These are phyloP conservation scores for Isabelozyma gotoi DNA, from an alignment of 805 yeast genomes.

Conservation along the genomic window DNA sequence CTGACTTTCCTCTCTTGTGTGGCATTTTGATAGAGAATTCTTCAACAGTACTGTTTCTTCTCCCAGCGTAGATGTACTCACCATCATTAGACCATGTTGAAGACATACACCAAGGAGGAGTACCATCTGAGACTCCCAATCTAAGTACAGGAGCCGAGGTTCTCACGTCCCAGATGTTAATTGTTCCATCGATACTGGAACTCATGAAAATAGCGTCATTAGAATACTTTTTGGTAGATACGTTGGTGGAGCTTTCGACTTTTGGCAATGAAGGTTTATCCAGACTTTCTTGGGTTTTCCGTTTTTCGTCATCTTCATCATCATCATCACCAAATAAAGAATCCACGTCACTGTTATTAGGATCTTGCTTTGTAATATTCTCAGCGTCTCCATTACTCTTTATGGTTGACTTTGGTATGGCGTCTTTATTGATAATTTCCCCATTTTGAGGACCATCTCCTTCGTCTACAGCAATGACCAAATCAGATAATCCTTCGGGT, in stretches of 20 bases:
- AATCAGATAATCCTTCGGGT: constrained; percentile 53
- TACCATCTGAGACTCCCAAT: constrained; percentile 55
- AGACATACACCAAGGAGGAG: constrained; percentile 94
- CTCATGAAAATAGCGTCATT: constrained; percentile 63
- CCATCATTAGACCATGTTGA: constrained; percentile 90
- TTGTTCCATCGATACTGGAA: constrained; percentile 78
- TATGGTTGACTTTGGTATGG: neutral
- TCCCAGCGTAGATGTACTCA: constrained; percentile 73
- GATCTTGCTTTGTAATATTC: constrained; percentile 6
- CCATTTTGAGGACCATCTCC: constrained; percentile 10
- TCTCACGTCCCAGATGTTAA: constrained; percentile 83
- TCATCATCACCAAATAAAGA: constrained; percentile 50
- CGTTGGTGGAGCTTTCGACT: constrained; percentile 9
- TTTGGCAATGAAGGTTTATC: constrained; percentile 13
- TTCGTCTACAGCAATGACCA: constrained; percentile 28
- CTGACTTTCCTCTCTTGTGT: constrained; percentile 20
- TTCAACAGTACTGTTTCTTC: constrained; percentile 87
- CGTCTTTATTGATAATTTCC: constrained; percentile 2
- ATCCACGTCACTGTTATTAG: constrained; percentile 37
- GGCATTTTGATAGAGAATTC: constrained; percentile 67
- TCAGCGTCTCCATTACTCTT: constrained; percentile 16
- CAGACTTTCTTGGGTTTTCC: constrained; percentile 13
- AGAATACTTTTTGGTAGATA: constrained; percentile 22
- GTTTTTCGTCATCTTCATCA: constrained; percentile 23
- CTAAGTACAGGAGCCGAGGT: constrained; percentile 42